Base-by-base conservation (phyloP, 2,329 filamentous ascomycete genomes). In the Hymenoscyphus occultus region DNA sequence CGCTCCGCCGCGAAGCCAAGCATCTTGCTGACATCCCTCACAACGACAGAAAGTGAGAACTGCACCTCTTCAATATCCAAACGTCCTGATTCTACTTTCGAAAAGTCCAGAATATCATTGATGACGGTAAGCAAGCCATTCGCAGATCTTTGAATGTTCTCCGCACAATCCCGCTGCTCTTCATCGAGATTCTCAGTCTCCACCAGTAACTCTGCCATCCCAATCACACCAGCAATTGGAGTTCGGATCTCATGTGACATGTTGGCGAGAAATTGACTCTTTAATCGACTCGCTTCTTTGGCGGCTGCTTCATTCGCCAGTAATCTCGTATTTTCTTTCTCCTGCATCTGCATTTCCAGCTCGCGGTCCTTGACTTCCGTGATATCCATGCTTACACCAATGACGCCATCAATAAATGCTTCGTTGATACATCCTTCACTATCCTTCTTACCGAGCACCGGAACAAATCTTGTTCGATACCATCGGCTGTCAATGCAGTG, bases 21-120 rank as follows among this genome's bases (percentile, higher is more conserved):
- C 91, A 96, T 95, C 75, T 93, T 92, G 61, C 87, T 90, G 22
- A 95, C 91, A 74, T 96, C 92, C 58, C 88, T 83, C 6, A 93
- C 85, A 13, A 92, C 86, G 0, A 91, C 81, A 0, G 87, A 88
- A 1, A 93, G 80, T 35, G 88, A 91, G 71, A 93, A 94, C 67
- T 92, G 90, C 0, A 93, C 90, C 71, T 93, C 89, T 76, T 93
- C 90, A 51, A 93, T 89, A 68, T 93, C 90, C 22, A 93, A 78
- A 7, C 88, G 82, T 2, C 91, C 90, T 9, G 89, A 91, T 74
- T 93, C 91, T 1, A 92, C 88, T 76, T 96, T 96, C 3, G 91
- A 95, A 75, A 96, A 93, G 76, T 96, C 92, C 1, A 96, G 80
- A 63, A 96, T 96, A 72, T 96, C 92, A 73, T 96, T 96, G 77